Conservation (phyloP, 169 alveolate genomes). For the Amoebophrya sp. region DNA sequence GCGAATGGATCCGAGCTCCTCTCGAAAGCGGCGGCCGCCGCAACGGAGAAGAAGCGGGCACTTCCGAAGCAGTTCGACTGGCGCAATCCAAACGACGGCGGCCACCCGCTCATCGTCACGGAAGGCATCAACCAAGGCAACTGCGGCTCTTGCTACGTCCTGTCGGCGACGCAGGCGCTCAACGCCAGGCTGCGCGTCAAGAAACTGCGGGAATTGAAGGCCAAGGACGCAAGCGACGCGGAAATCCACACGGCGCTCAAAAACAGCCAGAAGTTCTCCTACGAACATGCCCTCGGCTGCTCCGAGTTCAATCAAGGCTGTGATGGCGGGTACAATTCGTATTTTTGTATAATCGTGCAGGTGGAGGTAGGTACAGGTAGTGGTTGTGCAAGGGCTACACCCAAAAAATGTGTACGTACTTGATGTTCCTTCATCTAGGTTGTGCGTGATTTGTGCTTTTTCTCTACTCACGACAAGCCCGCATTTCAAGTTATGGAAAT, state of each 20-base stretch:
- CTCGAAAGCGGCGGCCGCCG: background rate
- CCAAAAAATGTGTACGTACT: too few relatives aligned
- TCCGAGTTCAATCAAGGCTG: background rate
- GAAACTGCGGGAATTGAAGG: background rate
- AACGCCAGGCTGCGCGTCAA: background rate
- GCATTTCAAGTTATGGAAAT: too few relatives aligned
- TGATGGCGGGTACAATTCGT: background rate
- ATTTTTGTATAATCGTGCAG: too few relatives aligned
- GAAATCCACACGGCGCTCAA: background rate
- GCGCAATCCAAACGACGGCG: background rate
- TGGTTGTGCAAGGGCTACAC: too few relatives aligned
- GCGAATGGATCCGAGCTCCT: too few relatives aligned
- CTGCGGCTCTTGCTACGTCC: constrained; percentile 4
- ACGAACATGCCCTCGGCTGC: background rate
- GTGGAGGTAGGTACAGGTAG: too few relatives aligned
- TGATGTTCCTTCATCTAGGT: too few relatives aligned
- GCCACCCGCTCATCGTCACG: background rate
- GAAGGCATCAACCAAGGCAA: background rate
- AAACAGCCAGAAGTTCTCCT: background rate
- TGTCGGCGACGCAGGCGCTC: background rate
- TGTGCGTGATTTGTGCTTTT: too few relatives aligned
- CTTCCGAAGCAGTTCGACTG: background rate
- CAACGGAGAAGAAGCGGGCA: background rate
- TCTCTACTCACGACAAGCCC: too few relatives aligned
- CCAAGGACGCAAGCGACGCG: background rate